Conservation (phyloP, 192 early-diverging fungal genomes). For the Chytriomyces confervae region DNA sequence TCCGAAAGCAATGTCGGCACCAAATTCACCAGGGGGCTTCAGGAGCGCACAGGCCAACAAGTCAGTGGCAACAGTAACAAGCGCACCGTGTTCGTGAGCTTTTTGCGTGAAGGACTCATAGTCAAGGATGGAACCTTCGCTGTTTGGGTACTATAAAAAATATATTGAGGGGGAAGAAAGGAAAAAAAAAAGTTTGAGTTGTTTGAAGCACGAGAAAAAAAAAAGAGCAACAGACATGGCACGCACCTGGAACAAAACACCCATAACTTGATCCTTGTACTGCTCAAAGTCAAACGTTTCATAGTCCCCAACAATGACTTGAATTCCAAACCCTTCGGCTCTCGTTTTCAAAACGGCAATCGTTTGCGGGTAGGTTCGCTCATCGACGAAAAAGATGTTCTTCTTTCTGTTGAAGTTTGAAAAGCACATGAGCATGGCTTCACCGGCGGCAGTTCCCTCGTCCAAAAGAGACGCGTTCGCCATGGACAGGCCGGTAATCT, state of each 20-base stretch:
- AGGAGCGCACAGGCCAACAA: conserved; percentile 90
- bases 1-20: conserved; percentile 97
- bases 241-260: conserved; percentile 87
- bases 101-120: conserved; percentile 78
- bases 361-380: conserved; percentile 94
- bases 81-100: conserved; percentile 80
- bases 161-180: conserved; percentile 1
- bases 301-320: conserved; percentile 85
- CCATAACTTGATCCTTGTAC: conserved; percentile 80
- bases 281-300: conserved; percentile 77
- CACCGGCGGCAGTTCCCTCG: conserved; percentile 98
- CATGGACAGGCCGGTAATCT: conserved; percentile 94
- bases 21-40: conserved; percentile 93
- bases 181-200: conserved; percentile 16
- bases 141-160: conserved; percentile 85
- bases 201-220: conserved; percentile 17
- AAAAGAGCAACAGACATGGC: not conserved
- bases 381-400: conserved; percentile 92
- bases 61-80: conserved; percentile 93
- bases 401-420: conserved; percentile 75
- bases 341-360: conserved; percentile 89
- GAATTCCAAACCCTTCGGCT: conserved; percentile 94
- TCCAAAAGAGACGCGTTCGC: conserved; percentile 98
- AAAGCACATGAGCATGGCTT: conserved; percentile 93
- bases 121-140: conserved; percentile 83